Conservation (phyloP, 1,139 yeast genomes). For the Debaryomycetaceae sp. region DNA sequence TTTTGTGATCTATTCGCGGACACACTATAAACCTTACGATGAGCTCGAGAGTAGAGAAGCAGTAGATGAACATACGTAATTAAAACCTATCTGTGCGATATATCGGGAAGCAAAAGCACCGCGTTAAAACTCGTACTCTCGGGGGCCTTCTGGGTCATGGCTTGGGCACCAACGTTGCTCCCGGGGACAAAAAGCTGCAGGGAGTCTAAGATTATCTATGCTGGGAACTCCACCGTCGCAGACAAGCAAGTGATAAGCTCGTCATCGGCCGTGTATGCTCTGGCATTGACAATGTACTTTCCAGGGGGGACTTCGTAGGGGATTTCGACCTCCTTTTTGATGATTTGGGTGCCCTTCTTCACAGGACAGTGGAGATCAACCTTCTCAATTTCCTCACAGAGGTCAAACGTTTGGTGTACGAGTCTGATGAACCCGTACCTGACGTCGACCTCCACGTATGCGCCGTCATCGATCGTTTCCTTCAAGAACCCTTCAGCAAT, state of each 20-base stretch:
- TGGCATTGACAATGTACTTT: conserved; percentile 76
- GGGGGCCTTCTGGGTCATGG: too few species aligned
- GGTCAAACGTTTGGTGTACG: conserved; percentile 80
- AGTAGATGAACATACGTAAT: too few species aligned
- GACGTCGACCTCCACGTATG: conserved; percentile 92
- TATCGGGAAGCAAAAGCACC: too few species aligned
- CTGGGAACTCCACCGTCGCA: conserved; percentile 67
- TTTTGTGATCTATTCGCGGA: too few species aligned
- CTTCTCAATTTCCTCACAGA: conserved; percentile 82
- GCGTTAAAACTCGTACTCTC: too few species aligned
- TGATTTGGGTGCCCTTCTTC: conserved; percentile 58
- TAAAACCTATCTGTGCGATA: too few species aligned
- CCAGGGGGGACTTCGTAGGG: conserved; percentile 98
- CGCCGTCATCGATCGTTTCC: conserved; percentile 65
- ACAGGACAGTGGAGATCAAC: conserved; percentile 85
- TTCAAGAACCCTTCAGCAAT: conserved; percentile 64
- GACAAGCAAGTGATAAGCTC: conserved; percentile 79
- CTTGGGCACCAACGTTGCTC: too few species aligned
- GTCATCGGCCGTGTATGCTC: conserved; percentile 84
- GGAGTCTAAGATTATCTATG: conserved; percentile 1
- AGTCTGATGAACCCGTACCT: conserved; percentile 87
- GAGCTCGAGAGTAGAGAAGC: too few species aligned
- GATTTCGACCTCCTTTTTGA: conserved; percentile 71
- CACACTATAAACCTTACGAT: too few species aligned
- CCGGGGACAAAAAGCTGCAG: too few species aligned